phyloP scores from a whole-genome alignment of 202 grass and related monocot species.

The Zizania palustris region DNA sequence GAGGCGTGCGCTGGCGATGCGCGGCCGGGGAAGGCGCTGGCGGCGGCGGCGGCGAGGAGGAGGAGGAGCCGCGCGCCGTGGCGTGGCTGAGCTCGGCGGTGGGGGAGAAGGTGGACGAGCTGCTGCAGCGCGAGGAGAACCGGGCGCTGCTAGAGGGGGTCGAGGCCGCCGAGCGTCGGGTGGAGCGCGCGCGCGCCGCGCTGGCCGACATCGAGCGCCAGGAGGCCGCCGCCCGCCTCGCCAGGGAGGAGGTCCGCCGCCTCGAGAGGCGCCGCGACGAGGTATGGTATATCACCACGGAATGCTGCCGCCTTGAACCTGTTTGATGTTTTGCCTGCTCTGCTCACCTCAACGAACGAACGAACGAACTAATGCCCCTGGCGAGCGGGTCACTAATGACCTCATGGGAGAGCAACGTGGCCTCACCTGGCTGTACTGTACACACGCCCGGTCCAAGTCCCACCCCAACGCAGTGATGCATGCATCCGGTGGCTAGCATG shows the following conservation, averaged over 20 bases:
- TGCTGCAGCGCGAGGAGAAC: constrained; percentile 81
- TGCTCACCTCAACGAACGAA: neutral
- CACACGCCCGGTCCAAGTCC: neutral
- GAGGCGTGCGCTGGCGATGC: constrained; percentile 37
- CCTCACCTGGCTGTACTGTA: neutral
- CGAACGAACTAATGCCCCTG: neutral
- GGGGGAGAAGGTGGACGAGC: constrained; percentile 75
- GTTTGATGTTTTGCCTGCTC: constrained; percentile 46
- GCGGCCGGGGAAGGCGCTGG: constrained; percentile 29
- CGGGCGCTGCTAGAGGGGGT: constrained; percentile 64
- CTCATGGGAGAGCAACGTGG: constrained; percentile 6
- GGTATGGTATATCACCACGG: constrained; percentile 38
- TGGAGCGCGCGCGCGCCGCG: constrained; percentile 69
- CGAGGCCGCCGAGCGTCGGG: constrained; percentile 73
- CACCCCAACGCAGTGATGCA: neutral
- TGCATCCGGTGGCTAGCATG: neutral
- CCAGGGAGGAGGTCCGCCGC: constrained; percentile 65
- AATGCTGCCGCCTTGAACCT: neutral
- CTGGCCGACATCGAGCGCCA: constrained; percentile 72
- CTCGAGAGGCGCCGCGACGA: constrained; percentile 68
- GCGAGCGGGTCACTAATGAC: neutral
- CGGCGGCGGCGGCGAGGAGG: neutral
- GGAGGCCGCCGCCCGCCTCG: constrained; percentile 54
- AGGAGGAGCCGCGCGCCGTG: neutral
- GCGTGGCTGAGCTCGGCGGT: constrained; percentile 51